phyloP scores from a whole-genome alignment of 305 asterid genomes.

The Andrographis paniculata region DNA sequence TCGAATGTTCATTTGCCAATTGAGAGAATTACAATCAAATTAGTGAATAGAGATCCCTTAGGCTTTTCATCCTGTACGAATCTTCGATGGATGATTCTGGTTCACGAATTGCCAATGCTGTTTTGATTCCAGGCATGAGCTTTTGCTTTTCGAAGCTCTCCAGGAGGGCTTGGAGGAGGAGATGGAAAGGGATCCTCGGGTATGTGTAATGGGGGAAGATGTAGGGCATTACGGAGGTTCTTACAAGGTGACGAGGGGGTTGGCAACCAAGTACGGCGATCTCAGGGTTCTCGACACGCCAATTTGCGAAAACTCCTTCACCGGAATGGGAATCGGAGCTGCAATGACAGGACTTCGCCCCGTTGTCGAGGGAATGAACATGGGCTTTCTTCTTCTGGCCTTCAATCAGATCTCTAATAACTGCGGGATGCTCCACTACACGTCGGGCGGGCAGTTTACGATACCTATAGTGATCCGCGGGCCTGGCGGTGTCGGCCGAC shows the following conservation, averaged over 20 bases:
- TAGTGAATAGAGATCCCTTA: too few relatives aligned
- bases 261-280: conserved; percentile 59
- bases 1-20: too few relatives aligned
- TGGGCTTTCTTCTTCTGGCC: conserved; percentile 81
- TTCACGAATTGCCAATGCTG: neutral
- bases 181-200: conserved; percentile 58
- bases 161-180: conserved; percentile 75
- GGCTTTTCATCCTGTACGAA: too few relatives aligned
- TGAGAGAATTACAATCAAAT: too few relatives aligned
- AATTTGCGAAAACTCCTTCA: conserved; percentile 46
- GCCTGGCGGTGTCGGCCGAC: conserved; percentile 88
- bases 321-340: conserved; percentile 74
- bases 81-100: too few relatives aligned
- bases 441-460: conserved; percentile 87
- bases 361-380: conserved; percentile 75
- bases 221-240: conserved; percentile 83
- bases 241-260: conserved; percentile 60
- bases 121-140: conserved; percentile 47
- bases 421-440: conserved; percentile 88
- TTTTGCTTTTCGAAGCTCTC: conserved; percentile 66
- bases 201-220: conserved; percentile 63
- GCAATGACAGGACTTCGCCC: conserved; percentile 85
- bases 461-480: conserved; percentile 84
- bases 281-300: conserved; percentile 85
- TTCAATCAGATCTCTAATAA: conserved; percentile 81